Evolutionary conservation across 2,329 filamentous ascomycete genomes (phyloP).

Genomic region (Fusarium redolens): DNA sequence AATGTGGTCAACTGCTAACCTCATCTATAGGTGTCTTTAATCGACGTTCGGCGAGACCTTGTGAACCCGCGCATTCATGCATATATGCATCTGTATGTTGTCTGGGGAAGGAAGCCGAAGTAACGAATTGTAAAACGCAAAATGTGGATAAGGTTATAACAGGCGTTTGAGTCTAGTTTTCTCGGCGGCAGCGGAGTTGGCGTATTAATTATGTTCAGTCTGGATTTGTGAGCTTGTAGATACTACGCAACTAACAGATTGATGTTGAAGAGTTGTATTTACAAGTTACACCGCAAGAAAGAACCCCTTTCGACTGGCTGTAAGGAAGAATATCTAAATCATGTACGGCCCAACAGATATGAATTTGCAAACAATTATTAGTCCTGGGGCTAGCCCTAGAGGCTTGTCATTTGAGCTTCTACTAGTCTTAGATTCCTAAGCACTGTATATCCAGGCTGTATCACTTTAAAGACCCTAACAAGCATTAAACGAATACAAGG

Average conservation of each 20-base stretch:
- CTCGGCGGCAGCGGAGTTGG: background rate
- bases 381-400: background rate
- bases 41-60: conserved; percentile 59
- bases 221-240: background rate
- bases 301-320: rapidly evolving
- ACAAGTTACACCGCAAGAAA: too few species aligned
- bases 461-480: too few species aligned
- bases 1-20: background rate
- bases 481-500: too few species aligned
- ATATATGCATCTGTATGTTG: conserved; percentile 59
- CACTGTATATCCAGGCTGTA: too few species aligned
- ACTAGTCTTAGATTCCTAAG: too few species aligned
- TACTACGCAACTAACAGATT: background rate
- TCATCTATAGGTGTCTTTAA: conserved; percentile 54
- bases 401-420: background rate
- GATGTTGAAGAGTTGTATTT: background rate
- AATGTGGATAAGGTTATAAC: background rate
- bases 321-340: rapidly evolving
- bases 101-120: conserved; percentile 62
- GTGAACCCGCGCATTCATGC: conserved; percentile 58
- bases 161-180: background rate
- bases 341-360: background rate
- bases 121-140: background rate
- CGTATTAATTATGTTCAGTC: background rate
- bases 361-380: background rate